Evolutionary conservation across 495 filamentous ascomycete genomes (phyloP).

Genomic region (Achaetomiella virescens): DNA sequence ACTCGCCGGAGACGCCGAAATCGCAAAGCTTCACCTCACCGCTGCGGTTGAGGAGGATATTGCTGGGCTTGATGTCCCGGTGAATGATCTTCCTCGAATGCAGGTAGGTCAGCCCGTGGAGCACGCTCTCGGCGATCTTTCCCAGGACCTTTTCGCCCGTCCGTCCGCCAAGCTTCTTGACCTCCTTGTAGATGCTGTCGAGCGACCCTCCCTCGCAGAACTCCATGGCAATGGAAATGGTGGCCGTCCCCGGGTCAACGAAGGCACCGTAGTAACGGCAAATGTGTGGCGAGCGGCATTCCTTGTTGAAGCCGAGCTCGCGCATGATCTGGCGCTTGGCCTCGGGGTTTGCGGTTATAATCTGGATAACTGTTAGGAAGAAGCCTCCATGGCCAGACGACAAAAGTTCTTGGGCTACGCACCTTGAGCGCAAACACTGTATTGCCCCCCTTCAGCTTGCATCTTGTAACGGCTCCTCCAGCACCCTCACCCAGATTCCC

Average conservation of each 20-base stretch:
- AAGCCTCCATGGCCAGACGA: not conserved
- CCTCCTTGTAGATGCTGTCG: constrained; percentile 93
- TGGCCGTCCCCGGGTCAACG: constrained; percentile 84
- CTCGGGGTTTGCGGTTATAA: constrained; percentile 96
- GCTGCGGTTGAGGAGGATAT: constrained; percentile 87
- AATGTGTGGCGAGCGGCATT: constrained; percentile 88
- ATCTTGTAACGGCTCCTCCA: constrained; percentile 89
- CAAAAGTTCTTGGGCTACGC: constrained; percentile 17
- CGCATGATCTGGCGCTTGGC: constrained; percentile 97
- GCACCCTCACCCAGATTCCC: constrained; percentile 92
- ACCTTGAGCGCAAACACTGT: constrained; percentile 97
- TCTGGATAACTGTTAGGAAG: constrained; percentile 49
- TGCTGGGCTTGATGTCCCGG: constrained; percentile 97
- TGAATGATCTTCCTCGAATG: constrained; percentile 96
- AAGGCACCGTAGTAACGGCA: constrained; percentile 97
- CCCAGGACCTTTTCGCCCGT: constrained; percentile 98
- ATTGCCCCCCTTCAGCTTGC: constrained; percentile 80
- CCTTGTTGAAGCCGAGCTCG: constrained; percentile 94
- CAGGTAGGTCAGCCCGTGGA: constrained; percentile 93
- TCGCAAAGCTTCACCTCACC: constrained; percentile 97
- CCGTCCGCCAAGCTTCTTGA: constrained; percentile 87
- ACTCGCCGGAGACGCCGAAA: constrained; percentile 95
- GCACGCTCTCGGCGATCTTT: constrained; percentile 91
- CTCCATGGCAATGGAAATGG: constrained; percentile 98
- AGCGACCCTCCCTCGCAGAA: constrained; percentile 96